phyloP scores from a whole-genome alignment of 2,329 filamentous ascomycete species.

The Phyllosticta citriasiana region DNA sequence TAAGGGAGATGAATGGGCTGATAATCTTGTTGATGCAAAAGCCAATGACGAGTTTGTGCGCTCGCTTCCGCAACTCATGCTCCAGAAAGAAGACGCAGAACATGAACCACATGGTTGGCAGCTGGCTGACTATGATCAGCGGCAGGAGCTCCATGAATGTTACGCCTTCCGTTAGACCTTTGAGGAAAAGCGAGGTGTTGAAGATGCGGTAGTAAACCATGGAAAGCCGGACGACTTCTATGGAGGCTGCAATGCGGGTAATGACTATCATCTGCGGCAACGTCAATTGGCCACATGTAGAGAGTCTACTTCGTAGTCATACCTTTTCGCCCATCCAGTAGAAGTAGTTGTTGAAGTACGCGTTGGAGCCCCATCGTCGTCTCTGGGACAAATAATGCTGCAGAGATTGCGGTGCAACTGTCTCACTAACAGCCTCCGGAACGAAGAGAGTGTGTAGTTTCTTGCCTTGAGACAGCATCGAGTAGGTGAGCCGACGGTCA shows the following conservation, averaged over 20 bases:
- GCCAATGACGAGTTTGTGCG: slow-evolving; percentile 15
- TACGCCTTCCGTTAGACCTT: slow-evolving; percentile 13
- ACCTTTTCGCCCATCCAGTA: slow-evolving; percentile 21
- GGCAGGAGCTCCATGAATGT: slow-evolving; percentile 13
- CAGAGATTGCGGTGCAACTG: slow-evolving; percentile 25
- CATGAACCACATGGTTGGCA: slow-evolving; percentile 16
- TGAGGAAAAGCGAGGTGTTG: slow-evolving; percentile 23
- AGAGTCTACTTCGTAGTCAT: background rate
- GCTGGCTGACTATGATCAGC: slow-evolving; percentile 13
- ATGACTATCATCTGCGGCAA: slow-evolving; percentile 15
- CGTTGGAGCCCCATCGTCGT: slow-evolving; percentile 27
- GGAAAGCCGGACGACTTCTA: slow-evolving; percentile 24
- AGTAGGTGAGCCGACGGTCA: slow-evolving; percentile 16
- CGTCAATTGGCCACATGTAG: slow-evolving; percentile 1
- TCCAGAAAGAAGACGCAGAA: slow-evolving; percentile 12
- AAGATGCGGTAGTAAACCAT: slow-evolving; percentile 27
- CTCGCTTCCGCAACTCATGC: slow-evolving; percentile 12
- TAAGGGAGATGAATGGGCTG: slow-evolving; percentile 14
- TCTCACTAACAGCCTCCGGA: slow-evolving; percentile 25
- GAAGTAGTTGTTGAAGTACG: slow-evolving; percentile 30
- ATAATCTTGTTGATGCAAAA: slow-evolving; percentile 16
- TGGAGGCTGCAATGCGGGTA: slow-evolving; percentile 21
- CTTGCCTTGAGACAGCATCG: slow-evolving; percentile 15
- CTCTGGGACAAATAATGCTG: slow-evolving; percentile 26
- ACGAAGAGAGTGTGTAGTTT: slow-evolving; percentile 22